Base-by-base conservation (phyloP, 176 grass and related monocot species). In the Juncus inflexus region DNA sequence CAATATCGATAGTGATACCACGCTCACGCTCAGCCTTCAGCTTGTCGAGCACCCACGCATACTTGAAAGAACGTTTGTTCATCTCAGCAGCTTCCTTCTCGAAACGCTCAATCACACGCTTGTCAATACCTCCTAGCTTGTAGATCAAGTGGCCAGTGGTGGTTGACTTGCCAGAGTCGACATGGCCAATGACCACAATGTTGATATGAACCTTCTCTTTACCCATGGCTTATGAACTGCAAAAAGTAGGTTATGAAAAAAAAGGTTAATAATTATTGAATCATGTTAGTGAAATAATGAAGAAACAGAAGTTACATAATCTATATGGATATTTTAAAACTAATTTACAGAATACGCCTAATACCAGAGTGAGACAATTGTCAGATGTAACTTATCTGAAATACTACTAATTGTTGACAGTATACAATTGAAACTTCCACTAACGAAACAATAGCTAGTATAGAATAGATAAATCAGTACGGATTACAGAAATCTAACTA, bases 1-100 rank as follows among this genome's bases (percentile, higher is more conserved):
- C 78, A 62, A 80, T 74, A 12, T 80, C 78, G 15, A 80, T 80
- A 55, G 78, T 80, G 8, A 80, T 80, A 67, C 78, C 70, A 42
- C 78, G 70, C 51, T 80, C 78, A 12, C 78, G 70, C 69, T 80
- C 78, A 2, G 78, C 78, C 78, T 80, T 80, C 4, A 80, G 68
- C 62, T 80, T 80, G 78, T 80, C 78, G 14, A 80, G 78, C 54
- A 80, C 70, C 78, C 78, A 80, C 0, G 78, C 78, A 1, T 80
- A 80, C 70, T 80, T 80, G 78, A 80, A 80, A 6, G 78, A 80
- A 61, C 78, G 73, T 69, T 80, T 80, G 70, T 80, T 80, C 78
- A 80, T 80, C 70, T 80, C 78, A 67, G 78, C 70, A 3, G 78
- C 78, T 66, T 80, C 78, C 78, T 80, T 80, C 70, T 80, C 78